Percentiles rank a stretch among this genome's conserved stretches.
These are phyloP conservation scores for Linaria vulgaris DNA, from an alignment of 257 asterid genomes.

Conservation along the genomic window DNA sequence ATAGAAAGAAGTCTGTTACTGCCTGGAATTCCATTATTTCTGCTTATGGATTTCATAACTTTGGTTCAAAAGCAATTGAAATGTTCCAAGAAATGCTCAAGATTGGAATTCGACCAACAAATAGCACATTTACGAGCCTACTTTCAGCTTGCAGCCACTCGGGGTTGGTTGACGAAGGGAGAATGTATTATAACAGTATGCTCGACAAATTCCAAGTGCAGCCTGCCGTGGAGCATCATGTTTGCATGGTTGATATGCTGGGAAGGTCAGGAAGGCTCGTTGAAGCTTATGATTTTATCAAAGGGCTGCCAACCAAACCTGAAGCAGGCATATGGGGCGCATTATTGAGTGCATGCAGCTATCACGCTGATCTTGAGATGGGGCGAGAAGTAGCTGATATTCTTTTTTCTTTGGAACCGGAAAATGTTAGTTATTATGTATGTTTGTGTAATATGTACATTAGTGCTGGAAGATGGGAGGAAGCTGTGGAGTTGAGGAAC, in stretches of 20 bases:
- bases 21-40: slow-evolving; percentile 69
- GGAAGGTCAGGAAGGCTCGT: slow-evolving; percentile 57
- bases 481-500: slow-evolving; percentile 64
- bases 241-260: slow-evolving; percentile 55
- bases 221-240: slow-evolving; percentile 53
- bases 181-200: slow-evolving; percentile 44
- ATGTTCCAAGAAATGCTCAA: slow-evolving; percentile 47
- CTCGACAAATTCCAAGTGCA: slow-evolving; percentile 28
- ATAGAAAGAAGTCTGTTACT: slow-evolving; percentile 40
- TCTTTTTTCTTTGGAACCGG: slow-evolving; percentile 52
- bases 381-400: slow-evolving; percentile 55
- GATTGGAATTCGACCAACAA: slow-evolving; percentile 48
- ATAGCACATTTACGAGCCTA: slow-evolving; percentile 59
- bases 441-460: slow-evolving; percentile 56
- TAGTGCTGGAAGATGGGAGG: slow-evolving; percentile 66
- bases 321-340: slow-evolving; percentile 65
- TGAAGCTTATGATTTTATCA: slow-evolving; percentile 49
- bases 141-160: slow-evolving; percentile 70
- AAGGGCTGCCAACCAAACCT: slow-evolving; percentile 31
- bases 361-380: slow-evolving; percentile 55
- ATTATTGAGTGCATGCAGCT: slow-evolving; percentile 58
- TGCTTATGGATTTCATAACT: slow-evolving; percentile 60
- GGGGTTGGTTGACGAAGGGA: slow-evolving; percentile 60
- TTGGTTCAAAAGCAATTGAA: slow-evolving; percentile 42
- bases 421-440: slow-evolving; percentile 56